Percentiles rank a stretch among this genome's conserved stretches.
These are phyloP conservation scores for Fraxinus angustifolia DNA, from an alignment of 305 asterid species.

Conservation along the genomic window DNA sequence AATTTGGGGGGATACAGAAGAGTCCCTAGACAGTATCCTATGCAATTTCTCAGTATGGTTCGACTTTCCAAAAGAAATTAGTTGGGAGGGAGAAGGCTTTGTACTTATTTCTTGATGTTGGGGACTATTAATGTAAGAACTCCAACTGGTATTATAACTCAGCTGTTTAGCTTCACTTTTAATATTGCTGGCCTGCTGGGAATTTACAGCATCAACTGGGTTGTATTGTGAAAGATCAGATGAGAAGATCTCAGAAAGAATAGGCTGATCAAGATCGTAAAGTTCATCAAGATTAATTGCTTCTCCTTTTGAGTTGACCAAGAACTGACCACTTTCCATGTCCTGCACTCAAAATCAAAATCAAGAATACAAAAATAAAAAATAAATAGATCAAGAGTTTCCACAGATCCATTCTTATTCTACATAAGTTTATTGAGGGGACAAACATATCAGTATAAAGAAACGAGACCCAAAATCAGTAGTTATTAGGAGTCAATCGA, in stretches of 20 bases:
- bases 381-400: not conserved
- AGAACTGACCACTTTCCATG: not conserved
- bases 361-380: not conserved
- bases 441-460: not conserved
- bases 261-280: not conserved
- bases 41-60: not conserved
- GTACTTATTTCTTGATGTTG: not conserved
- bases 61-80: not conserved
- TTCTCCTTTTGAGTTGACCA: not conserved
- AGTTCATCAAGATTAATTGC: not conserved
- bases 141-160: not conserved
- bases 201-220: not conserved
- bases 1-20: not conserved
- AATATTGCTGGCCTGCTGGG: not conserved
- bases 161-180: not conserved
- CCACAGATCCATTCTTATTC: not conserved
- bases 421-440: not conserved
- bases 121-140: not conserved
- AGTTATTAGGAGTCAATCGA: not conserved
- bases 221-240: not conserved
- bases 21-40: not conserved
- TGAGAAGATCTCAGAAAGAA: conserved; percentile 7
- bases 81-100: not conserved
- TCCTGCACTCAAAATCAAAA: not conserved
- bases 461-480: not conserved